Evolutionary conservation across 352 stramenopile species (phyloP).

Genomic region (Detonula confervacea): DNA sequence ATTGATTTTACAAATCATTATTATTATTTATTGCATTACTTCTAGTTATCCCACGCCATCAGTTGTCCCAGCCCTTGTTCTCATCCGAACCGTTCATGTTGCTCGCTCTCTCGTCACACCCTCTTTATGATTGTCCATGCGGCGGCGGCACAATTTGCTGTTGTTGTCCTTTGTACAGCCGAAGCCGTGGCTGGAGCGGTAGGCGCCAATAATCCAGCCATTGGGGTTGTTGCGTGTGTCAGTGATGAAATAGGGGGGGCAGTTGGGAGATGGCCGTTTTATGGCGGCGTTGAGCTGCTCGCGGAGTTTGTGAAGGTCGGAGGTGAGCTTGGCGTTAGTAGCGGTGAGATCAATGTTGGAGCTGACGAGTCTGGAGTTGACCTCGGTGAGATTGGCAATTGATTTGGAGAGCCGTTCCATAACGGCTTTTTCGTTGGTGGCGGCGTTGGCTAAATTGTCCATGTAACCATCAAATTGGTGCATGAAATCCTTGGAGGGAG

Average conservation of each 20-base stretch:
- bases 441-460: background rate
- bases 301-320: background rate
- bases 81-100: constrained; percentile 8
- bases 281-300: background rate
- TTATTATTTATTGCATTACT: background rate
- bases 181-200: constrained; percentile 5
- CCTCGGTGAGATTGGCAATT: background rate
- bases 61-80: constrained; percentile 8
- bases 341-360: background rate
- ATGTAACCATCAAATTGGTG: background rate
- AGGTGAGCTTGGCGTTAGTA: background rate
- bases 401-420: constrained; percentile 5
- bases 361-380: background rate
- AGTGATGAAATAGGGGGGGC: background rate
- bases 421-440: background rate
- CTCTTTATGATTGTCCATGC: constrained; percentile 1
- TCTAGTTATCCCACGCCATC: background rate
- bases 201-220: background rate
- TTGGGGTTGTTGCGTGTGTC: background rate
- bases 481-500: background rate
- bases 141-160: constrained; percentile 14
- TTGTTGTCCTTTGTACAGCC: background rate
- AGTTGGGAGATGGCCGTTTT: background rate
- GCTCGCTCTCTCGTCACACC: constrained; percentile 19
- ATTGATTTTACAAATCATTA: constrained; percentile 3